phyloP scores from a whole-genome alignment of 176 grass and related monocot species.

The Coix lacrymajobi region DNA sequence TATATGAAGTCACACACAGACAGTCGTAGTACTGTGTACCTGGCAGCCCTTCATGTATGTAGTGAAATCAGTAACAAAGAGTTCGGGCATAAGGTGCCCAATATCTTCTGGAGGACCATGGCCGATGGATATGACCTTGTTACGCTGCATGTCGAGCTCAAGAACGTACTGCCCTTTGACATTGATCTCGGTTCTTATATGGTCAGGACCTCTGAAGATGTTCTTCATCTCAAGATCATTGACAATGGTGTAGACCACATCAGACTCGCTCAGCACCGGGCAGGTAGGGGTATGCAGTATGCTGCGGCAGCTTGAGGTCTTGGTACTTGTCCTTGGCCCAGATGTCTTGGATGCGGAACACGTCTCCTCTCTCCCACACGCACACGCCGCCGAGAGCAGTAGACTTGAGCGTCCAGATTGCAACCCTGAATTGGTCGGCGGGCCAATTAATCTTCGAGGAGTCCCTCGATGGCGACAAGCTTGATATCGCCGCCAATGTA shows the following conservation, averaged over 20 bases:
- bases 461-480: conserved; percentile 2
- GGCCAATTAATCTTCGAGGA: not conserved
- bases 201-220: too few relatives aligned
- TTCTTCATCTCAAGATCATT: not conserved
- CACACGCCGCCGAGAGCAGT: not conserved
- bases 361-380: not conserved
- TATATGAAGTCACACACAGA: too few relatives aligned
- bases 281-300: not conserved
- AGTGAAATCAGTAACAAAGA: not conserved
- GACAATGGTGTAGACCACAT: not conserved
- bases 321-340: not conserved
- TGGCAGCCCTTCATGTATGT: not conserved
- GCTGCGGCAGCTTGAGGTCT: not conserved
- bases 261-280: not conserved
- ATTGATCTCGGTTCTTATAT: not conserved
- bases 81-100: not conserved
- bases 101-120: not conserved
- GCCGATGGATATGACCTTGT: not conserved
- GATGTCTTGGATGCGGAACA: not conserved
- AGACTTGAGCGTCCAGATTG: not conserved
- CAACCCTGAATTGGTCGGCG: not conserved
- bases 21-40: not conserved
- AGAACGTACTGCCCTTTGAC: not conserved
- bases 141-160: not conserved
- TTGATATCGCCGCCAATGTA: not conserved